phyloP scores from a whole-genome alignment of 2,329 filamentous ascomycete species.

The Arthrobotrys sphaeroides region DNA sequence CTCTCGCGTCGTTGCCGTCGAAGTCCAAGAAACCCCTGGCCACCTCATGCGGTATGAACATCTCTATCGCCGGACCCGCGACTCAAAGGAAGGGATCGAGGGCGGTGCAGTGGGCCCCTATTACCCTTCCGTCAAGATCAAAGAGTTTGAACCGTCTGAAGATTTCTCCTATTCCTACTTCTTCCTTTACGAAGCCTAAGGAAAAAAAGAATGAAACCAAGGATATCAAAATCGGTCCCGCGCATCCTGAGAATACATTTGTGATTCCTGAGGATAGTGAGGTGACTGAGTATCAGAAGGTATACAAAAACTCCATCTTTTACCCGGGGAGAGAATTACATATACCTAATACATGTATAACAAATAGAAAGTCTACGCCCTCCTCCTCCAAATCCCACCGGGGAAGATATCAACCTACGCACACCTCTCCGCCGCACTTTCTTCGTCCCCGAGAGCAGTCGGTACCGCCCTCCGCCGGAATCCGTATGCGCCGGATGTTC shows the following conservation, averaged over 20 bases:
- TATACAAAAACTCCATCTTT: too few species aligned
- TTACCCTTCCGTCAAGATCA: constrained; percentile 20
- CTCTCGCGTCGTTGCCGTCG: constrained; percentile 23
- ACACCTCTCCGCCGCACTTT: constrained; percentile 73
- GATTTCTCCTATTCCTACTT: background rate
- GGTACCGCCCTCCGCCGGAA: constrained; percentile 78
- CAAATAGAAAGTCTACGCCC: constrained; percentile 68
- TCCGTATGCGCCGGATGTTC: constrained; percentile 82
- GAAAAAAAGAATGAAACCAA: background rate
- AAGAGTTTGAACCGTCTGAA: constrained; percentile 10
- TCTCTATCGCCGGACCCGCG: constrained; percentile 2
- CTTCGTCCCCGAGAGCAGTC: constrained; percentile 77
- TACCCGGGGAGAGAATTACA: too few species aligned
- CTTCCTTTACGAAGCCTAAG: background rate
- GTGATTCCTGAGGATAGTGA: constrained; percentile 23
- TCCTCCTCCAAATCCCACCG: constrained; percentile 78
- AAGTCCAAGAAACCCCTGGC: constrained; percentile 8
- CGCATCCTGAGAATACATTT: constrained; percentile 41
- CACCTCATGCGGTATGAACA: constrained; percentile 23
- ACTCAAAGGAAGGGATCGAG: constrained; percentile 17
- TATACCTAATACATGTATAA: background rate
- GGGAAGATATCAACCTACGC: constrained; percentile 82
- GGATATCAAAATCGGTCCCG: constrained; percentile 8
- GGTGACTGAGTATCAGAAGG: constrained; percentile 38
- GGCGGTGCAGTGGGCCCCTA: constrained; percentile 26